Evolutionary conservation across 345 rosid species (phyloP), one percentile per base, ranked within the genome.

Genomic region (Hypericum perforatum): DNA sequence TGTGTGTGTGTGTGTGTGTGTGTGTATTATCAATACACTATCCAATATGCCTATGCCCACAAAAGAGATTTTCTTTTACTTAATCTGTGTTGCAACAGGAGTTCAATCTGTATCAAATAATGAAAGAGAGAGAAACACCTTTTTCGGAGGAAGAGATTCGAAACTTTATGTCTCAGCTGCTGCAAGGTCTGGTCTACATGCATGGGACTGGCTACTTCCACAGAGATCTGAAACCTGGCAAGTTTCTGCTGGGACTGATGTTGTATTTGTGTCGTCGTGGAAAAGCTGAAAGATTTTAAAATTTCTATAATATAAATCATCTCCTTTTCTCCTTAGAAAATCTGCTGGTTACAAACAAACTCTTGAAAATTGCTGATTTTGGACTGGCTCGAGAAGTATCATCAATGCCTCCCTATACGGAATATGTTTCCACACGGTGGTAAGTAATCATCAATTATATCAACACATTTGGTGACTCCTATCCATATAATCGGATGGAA

Each of bases 351-450:
- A 86, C 91, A 10, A 76, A 76, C 44, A 70, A 81, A 49, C 66
- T 81, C 61, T 80, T 86, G 54, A 90, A 90, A 63, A 86, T 90
- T 73, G 97, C 95, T 48, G 97, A 90, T 74, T 84, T 90, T 80
- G 97, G 97, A 52, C 70, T 90, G 64, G 94, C 96, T 55, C 86
- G 97, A 77, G 97, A 90, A 74, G 81, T 90, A 60, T 78, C 78
- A 36, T 90, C 97, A 49, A 50, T 63, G 73, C 94, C 97, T 70
- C 96, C 97, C 57, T 90, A 84, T 64, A 90, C 97, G 49, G 97
- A 90, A 76, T 90, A 90, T 79, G 97, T 90, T 50, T 90, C 97
- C 55, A 90, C 96, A 5, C 80, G 96, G 38, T 90, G 97, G 96
- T 90, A 66, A 71, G 82, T 65, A 16, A 36, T 52, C 41, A 36